Percentiles rank a stretch among this genome's conserved stretches.
These are phyloP conservation scores for Cynanchum wilfordii DNA, from an alignment of 257 asterid genomes.

Conservation along the genomic window DNA sequence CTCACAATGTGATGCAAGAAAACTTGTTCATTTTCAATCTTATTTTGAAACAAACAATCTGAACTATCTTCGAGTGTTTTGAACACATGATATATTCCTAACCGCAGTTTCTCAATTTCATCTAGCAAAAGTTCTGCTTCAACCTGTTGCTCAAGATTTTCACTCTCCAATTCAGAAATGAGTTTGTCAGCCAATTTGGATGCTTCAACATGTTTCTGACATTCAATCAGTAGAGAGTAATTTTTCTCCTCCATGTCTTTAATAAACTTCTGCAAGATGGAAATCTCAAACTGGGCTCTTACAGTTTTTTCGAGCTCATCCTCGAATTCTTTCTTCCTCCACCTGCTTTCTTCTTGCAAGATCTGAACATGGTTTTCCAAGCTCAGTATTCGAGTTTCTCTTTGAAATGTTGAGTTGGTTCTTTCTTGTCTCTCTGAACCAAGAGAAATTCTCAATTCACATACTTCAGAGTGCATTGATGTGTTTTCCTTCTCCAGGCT, in stretches of 20 bases:
- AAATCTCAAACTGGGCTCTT: conserved; percentile 82
- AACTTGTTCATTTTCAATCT: conserved; percentile 48
- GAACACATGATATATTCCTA: conserved; percentile 68
- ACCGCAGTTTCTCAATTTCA: conserved; percentile 65
- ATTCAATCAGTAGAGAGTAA: conserved; percentile 54
- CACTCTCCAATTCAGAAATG: conserved; percentile 85
- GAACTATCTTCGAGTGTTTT: conserved; percentile 46
- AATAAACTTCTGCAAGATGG: conserved; percentile 75
- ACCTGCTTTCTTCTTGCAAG: conserved; percentile 68
- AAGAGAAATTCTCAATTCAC: conserved; percentile 50
- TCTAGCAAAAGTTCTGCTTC: conserved; percentile 81
- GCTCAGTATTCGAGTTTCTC: conserved; percentile 52
- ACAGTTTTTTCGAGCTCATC: conserved; percentile 73
- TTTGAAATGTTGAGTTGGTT: conserved; percentile 35
- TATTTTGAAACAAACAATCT: conserved; percentile 27
- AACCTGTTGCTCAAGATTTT: conserved; percentile 91
- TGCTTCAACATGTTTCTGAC: conserved; percentile 90
- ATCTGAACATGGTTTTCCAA: conserved; percentile 62
- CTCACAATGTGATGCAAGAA: conserved; percentile 47
- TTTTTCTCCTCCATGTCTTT: conserved; percentile 91
- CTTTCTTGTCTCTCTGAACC: conserved; percentile 69
- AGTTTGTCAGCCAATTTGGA: conserved; percentile 77
- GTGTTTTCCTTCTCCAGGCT: conserved; percentile 69
- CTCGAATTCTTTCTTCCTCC: conserved; percentile 65
- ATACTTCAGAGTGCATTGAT: conserved; percentile 52